These are phyloP conservation scores for Hypoxylon sp. DNA, from an alignment of 2,329 filamentous ascomycete genomes.

Conservation along the genomic window DNA sequence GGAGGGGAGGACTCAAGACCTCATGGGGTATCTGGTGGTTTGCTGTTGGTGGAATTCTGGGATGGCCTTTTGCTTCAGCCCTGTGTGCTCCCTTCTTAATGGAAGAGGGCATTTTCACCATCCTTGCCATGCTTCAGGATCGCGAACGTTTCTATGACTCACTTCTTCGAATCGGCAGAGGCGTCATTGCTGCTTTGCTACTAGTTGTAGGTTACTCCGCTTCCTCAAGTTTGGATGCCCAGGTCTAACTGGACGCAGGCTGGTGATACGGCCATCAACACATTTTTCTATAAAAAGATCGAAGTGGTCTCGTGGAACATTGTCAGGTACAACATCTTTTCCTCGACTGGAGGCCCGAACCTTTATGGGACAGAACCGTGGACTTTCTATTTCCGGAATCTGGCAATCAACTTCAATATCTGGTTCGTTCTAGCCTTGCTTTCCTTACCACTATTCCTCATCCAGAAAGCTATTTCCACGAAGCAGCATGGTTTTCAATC, in stretches of 20 bases:
- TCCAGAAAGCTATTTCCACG: constrained; percentile 77
- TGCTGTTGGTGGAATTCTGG: constrained; percentile 84
- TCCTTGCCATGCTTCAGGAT: constrained; percentile 67
- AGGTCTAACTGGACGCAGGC: constrained; percentile 63
- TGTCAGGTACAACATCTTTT: constrained; percentile 94
- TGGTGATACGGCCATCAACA: constrained; percentile 79
- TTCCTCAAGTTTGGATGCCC: neutral
- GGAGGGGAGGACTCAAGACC: constrained; percentile 83
- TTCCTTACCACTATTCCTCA: constrained; percentile 79
- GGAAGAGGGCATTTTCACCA: constrained; percentile 77
- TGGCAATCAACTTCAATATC: constrained; percentile 93
- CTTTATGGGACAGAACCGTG: constrained; percentile 97
- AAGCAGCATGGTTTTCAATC: constrained; percentile 76
- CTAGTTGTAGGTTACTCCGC: constrained; percentile 73
- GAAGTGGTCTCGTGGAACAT: constrained; percentile 91
- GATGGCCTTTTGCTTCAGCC: constrained; percentile 94
- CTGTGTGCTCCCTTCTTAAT: constrained; percentile 84
- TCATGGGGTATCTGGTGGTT: constrained; percentile 92
- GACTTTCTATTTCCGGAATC: constrained; percentile 95
- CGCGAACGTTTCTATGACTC: constrained; percentile 72
- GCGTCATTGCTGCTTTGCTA: constrained; percentile 74
- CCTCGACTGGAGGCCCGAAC: constrained; percentile 83
- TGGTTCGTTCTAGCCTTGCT: constrained; percentile 88
- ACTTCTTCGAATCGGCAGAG: constrained; percentile 74
- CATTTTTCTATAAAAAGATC: constrained; percentile 86